phyloP scores from a whole-genome alignment of 192 early-diverging fungal species.

The Linderina pennispora region DNA sequence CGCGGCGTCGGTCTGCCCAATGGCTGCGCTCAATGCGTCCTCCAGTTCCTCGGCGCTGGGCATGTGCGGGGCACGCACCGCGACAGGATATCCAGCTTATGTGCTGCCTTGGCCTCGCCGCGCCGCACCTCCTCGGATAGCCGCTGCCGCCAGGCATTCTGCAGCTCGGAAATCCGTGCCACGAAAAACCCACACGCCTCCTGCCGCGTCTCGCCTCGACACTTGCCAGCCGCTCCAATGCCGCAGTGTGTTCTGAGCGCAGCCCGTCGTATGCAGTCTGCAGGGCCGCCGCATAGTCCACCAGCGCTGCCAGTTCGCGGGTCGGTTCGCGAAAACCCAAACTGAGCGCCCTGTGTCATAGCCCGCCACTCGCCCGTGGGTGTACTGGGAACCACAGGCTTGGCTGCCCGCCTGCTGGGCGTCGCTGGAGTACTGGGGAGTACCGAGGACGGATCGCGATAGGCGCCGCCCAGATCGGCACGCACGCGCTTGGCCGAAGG shows the following conservation, averaged over 20 bases:
- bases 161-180: slow-evolving; percentile 40
- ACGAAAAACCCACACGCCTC: slow-evolving; percentile 47
- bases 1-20: slow-evolving; percentile 21
- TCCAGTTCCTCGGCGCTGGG: slow-evolving; percentile 3
- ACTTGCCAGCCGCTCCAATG: slow-evolving; percentile 46
- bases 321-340: too few species aligned
- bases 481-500: slow-evolving; percentile 36
- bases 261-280: slow-evolving; percentile 8
- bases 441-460: slow-evolving; percentile 15
- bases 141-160: slow-evolving; percentile 33
- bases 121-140: slow-evolving; percentile 34
- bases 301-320: too few species aligned
- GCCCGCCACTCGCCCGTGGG: too few species aligned
- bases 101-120: slow-evolving; percentile 26
- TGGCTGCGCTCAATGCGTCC: slow-evolving; percentile 1
- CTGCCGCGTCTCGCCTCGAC: slow-evolving; percentile 50
- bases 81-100: slow-evolving; percentile 46
- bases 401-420: too few species aligned
- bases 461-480: slow-evolving; percentile 19
- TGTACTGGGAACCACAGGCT: too few species aligned
- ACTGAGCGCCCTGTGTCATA: too few species aligned
- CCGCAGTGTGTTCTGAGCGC: slow-evolving; percentile 34
- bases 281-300: slow-evolving; percentile 19
- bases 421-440: background rate
- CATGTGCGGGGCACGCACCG: slow-evolving; percentile 14